These are phyloP conservation scores for Gossypium arboreum DNA, from an alignment of 345 rosid species.

Conservation along the genomic window DNA sequence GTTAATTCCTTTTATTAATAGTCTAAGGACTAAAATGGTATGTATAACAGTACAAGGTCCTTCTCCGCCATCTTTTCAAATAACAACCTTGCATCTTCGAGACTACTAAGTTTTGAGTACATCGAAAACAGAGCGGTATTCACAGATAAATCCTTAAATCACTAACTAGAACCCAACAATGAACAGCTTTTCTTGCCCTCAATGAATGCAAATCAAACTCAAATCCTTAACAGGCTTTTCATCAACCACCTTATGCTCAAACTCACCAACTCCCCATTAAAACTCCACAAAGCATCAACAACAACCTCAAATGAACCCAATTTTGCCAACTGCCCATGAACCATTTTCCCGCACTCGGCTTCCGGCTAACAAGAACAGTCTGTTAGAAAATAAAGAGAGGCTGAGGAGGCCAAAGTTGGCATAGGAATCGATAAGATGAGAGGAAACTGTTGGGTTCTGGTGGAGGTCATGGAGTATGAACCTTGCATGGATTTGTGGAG, in stretches of 20 bases:
- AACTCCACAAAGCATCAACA: conserved; percentile 25
- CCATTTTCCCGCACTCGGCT: conserved; percentile 21
- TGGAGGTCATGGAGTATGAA: conserved; percentile 41
- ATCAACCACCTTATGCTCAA: conserved; percentile 16
- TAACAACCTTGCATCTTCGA: conserved; percentile 27
- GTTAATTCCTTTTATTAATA: no score
- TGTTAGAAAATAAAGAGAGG: conserved; percentile 24
- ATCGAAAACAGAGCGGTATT: conserved; percentile 37
- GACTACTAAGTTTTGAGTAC: conserved; percentile 37
- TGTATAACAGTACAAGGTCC: conserved; percentile 28
- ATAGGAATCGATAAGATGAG: conserved; percentile 34
- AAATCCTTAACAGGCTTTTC: conserved; percentile 16
- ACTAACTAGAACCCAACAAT: conserved; percentile 26
- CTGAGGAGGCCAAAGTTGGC: conserved; percentile 31
- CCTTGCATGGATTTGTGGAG: conserved; percentile 45
- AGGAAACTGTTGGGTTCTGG: conserved; percentile 31
- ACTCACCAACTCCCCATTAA: conserved; percentile 13
- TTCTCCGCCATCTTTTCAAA: conserved; percentile 38
- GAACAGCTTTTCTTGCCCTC: conserved; percentile 26
- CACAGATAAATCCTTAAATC: conserved; percentile 29
- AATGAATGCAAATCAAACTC: conserved; percentile 29
- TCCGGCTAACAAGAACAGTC: conserved; percentile 32
- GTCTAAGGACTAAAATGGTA: no score
- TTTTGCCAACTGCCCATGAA: conserved; percentile 36
- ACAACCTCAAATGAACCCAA: conserved; percentile 34